These are phyloP conservation scores for Sporothrix sp. DNA, from an alignment of 2,329 filamentous ascomycete genomes.

Conservation along the genomic window DNA sequence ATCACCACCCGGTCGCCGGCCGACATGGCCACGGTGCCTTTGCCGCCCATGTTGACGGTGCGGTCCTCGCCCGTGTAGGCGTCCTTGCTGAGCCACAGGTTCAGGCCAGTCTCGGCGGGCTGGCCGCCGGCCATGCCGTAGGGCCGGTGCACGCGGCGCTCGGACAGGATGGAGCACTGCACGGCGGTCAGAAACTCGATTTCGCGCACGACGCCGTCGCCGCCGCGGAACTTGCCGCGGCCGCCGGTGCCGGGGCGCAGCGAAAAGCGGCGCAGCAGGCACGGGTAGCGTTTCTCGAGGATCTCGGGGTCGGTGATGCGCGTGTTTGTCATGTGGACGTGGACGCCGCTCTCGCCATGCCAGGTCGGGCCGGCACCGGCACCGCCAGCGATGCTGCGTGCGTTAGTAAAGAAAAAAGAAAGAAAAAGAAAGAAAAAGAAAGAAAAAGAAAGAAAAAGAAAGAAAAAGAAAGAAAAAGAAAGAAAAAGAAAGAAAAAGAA, in stretches of 20 bases:
- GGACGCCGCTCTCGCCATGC: slow-evolving; percentile 23
- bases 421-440: too few species aligned
- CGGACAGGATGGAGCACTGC: slow-evolving; percentile 28
- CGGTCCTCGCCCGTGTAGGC: slow-evolving; percentile 5
- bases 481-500: too few species aligned
- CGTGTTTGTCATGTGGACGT: slow-evolving; percentile 27
- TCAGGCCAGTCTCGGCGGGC: slow-evolving; percentile 17
- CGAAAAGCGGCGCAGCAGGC: slow-evolving; percentile 25
- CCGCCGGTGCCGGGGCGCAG: slow-evolving; percentile 26
- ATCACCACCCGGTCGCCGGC: slow-evolving; percentile 53
- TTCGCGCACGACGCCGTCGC: slow-evolving; percentile 27
- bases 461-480: too few species aligned
- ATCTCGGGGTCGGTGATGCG: slow-evolving; percentile 26
- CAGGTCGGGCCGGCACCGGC: slow-evolving; percentile 25
- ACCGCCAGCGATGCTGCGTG: slow-evolving; percentile 27
- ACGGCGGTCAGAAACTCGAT: slow-evolving; percentile 27
- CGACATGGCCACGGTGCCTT: slow-evolving; percentile 50
- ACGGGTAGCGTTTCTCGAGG: slow-evolving; percentile 28
- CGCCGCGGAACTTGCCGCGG: slow-evolving; percentile 23
- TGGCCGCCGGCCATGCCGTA: slow-evolving; percentile 28
- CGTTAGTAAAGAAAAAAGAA: too few species aligned
- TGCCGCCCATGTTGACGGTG: slow-evolving; percentile 47
- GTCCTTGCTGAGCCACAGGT: slow-evolving; percentile 17
- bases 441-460: too few species aligned
- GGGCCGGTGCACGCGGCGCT: slow-evolving; percentile 26